These are phyloP conservation scores for Chaetomium cochliodes DNA, from an alignment of 495 filamentous ascomycete species.

Conservation along the genomic window DNA sequence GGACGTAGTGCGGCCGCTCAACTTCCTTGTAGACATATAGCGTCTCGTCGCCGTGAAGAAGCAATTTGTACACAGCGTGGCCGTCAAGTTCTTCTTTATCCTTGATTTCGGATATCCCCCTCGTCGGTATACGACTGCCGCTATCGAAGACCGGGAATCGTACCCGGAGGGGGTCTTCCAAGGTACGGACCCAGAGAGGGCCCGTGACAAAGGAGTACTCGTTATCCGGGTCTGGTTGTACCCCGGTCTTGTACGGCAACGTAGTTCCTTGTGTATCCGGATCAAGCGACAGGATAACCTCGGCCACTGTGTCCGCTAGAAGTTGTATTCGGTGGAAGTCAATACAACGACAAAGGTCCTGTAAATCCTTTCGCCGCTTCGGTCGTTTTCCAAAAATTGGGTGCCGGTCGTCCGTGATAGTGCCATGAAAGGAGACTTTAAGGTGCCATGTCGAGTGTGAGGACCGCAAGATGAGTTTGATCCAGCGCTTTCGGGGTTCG, in stretches of 20 bases:
- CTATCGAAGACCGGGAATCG: background rate
- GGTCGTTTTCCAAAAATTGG: background rate
- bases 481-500: slow-evolving; percentile 5
- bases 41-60: slow-evolving; percentile 1
- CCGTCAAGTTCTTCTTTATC: slow-evolving; percentile 1
- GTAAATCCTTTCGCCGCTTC: slow-evolving; percentile 9
- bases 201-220: background rate
- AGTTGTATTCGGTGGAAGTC: slow-evolving; percentile 2
- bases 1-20: slow-evolving; percentile 1
- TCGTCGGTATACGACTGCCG: background rate
- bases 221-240: background rate
- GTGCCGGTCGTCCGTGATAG: background rate
- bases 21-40: slow-evolving; percentile 12
- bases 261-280: background rate
- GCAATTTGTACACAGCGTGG: background rate
- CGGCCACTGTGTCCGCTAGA: slow-evolving; percentile 1
- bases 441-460: slow-evolving; percentile 8
- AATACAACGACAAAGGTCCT: slow-evolving; percentile 1
- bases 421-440: background rate
- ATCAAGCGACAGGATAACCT: background rate
- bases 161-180: background rate
- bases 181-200: background rate
- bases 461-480: background rate
- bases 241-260: background rate
- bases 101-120: background rate